Conservation (phyloP, 306 rosid genomes). For the Dalbergia cochinchinensis region DNA sequence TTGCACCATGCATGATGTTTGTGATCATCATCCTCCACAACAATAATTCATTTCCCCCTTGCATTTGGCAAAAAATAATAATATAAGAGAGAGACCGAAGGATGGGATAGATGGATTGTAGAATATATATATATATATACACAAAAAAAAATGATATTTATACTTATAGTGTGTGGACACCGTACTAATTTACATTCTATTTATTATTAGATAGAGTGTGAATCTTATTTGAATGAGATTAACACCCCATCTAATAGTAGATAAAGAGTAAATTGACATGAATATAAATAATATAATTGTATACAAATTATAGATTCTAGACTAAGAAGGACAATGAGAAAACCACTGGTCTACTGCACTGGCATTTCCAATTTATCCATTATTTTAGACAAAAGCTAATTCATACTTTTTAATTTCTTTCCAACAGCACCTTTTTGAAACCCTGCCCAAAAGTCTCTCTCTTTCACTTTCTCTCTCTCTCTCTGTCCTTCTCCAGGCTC, state of each 20-base stretch:
- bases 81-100: constrained; percentile 52
- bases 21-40: constrained; percentile 45
- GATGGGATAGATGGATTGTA: not conserved
- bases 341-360: constrained; percentile 55
- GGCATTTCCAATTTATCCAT: constrained; percentile 55
- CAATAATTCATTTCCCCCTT: constrained; percentile 44
- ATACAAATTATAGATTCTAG: constrained; percentile 44
- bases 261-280: no score
- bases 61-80: constrained; percentile 20
- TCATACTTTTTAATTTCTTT: constrained; percentile 27
- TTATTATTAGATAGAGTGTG: no score
- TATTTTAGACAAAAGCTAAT: constrained; percentile 52
- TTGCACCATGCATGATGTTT: constrained; percentile 49
- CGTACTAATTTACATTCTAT: no score
- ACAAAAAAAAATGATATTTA: no score
- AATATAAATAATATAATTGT: no score
- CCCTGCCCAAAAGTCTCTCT: constrained; percentile 40
- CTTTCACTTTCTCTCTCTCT: not conserved
- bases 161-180: no score
- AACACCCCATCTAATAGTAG: no score
- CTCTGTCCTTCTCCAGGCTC: constrained; percentile 73
- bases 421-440: constrained; percentile 62
- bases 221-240: no score
- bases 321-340: constrained; percentile 62
- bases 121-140: no score